These are phyloP conservation scores for Stromatinia cepivora DNA, from an alignment of 2,329 filamentous ascomycete species.

Conservation along the genomic window DNA sequence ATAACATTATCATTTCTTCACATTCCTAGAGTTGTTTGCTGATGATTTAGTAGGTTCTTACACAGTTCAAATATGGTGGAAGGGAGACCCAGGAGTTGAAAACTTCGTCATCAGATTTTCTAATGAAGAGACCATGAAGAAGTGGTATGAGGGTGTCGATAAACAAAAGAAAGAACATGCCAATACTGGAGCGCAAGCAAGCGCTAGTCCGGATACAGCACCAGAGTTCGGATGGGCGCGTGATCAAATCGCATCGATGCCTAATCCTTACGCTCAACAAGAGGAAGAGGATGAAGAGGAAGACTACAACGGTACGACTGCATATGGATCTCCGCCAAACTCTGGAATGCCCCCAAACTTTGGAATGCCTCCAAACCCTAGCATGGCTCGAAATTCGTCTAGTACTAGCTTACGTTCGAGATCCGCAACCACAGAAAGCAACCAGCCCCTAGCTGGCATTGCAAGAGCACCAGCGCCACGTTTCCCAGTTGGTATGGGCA, in stretches of 20 bases:
- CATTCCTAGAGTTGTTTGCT: conserved; percentile 30
- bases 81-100: conserved; percentile 90
- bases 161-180: conserved; percentile 67
- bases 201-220: conserved; percentile 44
- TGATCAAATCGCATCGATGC: conserved; percentile 62
- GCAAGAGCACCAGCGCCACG: conserved; percentile 65
- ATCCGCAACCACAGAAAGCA: conserved; percentile 72
- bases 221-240: conserved; percentile 77
- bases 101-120: conserved; percentile 94
- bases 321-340: conserved; percentile 42
- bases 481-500: conserved; percentile 55
- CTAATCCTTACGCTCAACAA: conserved; percentile 77
- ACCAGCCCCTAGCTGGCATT: conserved; percentile 57
- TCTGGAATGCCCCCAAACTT: conserved; percentile 32
- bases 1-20: conserved; percentile 41
- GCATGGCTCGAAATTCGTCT: conserved; percentile 67
- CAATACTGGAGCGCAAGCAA: conserved; percentile 50
- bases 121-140: conserved; percentile 90
- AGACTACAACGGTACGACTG: conserved; percentile 45
- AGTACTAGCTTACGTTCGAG: conserved; percentile 73
- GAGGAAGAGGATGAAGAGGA: conserved; percentile 64
- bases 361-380: conserved; percentile 46
- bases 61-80: conserved; percentile 98
- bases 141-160: conserved; percentile 82
- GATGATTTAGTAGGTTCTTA: conserved; percentile 68